Conservation (phyloP, 2,329 filamentous ascomycete species). For the Talaromyces sp. region DNA sequence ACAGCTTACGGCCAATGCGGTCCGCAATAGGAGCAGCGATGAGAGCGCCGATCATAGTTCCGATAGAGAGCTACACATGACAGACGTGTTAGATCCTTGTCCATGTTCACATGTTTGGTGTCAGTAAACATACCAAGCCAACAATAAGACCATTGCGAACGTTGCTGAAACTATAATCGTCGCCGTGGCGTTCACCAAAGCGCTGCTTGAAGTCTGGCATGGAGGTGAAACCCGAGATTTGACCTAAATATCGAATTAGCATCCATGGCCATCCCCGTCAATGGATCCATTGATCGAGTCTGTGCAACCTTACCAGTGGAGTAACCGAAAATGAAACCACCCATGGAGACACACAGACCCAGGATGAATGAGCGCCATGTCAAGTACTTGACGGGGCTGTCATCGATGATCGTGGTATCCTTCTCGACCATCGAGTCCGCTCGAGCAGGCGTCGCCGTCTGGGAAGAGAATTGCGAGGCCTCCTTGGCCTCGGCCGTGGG, state of each 20-base stretch:
- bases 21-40: conserved; percentile 50
- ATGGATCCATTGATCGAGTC: neutral
- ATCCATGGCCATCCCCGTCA: neutral
- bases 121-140: conserved; percentile 36
- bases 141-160: conserved; percentile 50
- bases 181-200: conserved; percentile 40
- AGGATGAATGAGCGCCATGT: conserved; percentile 49
- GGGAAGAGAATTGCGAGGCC: conserved; percentile 35
- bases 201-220: conserved; percentile 50
- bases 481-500: conserved; percentile 17
- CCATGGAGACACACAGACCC: conserved; percentile 51
- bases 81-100: neutral
- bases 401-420: conserved; percentile 37
- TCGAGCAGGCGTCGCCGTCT: conserved; percentile 37
- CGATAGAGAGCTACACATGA: conserved; percentile 43
- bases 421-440: conserved; percentile 38
- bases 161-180: conserved; percentile 46
- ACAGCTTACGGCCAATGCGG: conserved; percentile 48
- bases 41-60: conserved; percentile 47
- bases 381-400: conserved; percentile 47
- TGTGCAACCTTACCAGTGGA: conserved; percentile 39
- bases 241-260: conserved; percentile 27
- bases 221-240: conserved; percentile 50
- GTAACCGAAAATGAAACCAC: conserved; percentile 53
- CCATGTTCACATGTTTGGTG: neutral